Percentiles rank a stretch among this genome's conserved stretches.
phyloP scores from a whole-genome alignment of 805 yeast genomes.

The Tetrapisispora pingtungensis region DNA sequence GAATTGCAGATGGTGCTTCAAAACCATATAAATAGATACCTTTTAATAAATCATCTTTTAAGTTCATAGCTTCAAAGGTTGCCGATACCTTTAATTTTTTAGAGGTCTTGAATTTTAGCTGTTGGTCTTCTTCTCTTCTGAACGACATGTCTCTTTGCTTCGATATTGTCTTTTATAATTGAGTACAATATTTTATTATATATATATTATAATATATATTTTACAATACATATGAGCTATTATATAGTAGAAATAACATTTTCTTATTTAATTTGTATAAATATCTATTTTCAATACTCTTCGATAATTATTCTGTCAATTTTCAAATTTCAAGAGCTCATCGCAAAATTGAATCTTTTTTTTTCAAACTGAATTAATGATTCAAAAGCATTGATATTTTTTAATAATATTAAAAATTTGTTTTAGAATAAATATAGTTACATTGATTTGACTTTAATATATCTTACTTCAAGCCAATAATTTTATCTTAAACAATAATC shows the following conservation, averaged over 20 bases:
- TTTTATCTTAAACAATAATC: too few species aligned
- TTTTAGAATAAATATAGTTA: too few species aligned
- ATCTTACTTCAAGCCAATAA: too few species aligned
- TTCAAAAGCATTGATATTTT: neutral
- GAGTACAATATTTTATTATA: too few species aligned
- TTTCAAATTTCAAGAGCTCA: constrained; percentile 4
- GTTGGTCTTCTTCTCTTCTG: constrained; percentile 49
- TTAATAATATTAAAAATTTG: too few species aligned
- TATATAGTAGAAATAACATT: too few species aligned
- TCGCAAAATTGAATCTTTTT: constrained; percentile 1
- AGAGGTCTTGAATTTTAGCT: constrained; percentile 51
- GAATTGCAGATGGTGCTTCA: constrained; percentile 94
- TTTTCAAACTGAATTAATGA: neutral
- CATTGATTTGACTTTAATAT: too few species aligned
- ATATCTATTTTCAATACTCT: too few species aligned
- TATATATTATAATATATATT: too few species aligned
- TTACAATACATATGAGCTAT: too few species aligned
- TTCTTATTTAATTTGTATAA: too few species aligned
- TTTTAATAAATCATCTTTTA: constrained; percentile 50
- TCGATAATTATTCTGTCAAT: neutral
- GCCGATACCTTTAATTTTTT: constrained; percentile 42
- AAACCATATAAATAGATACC: constrained; percentile 83
- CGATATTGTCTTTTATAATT: neutral
- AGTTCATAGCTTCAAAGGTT: constrained; percentile 64
- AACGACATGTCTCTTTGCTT: constrained; percentile 40